These are phyloP conservation scores for Ceratocystis alfenasii DNA, from an alignment of 2,329 filamentous ascomycete genomes.

Conservation along the genomic window DNA sequence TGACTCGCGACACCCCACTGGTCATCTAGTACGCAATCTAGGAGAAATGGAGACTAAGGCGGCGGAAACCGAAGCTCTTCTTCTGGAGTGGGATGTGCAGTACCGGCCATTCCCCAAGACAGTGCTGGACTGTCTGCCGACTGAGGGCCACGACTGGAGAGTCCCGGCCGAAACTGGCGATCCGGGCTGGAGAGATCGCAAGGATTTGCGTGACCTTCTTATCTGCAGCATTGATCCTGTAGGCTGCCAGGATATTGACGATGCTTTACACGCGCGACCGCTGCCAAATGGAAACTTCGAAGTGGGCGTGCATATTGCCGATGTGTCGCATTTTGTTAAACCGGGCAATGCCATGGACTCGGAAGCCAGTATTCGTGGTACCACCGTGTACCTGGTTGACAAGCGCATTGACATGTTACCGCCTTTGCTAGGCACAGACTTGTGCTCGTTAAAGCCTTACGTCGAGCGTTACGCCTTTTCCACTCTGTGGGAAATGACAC, in stretches of 20 bases:
- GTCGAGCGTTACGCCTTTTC: slow-evolving; percentile 90
- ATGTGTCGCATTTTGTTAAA: slow-evolving; percentile 98
- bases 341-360: slow-evolving; percentile 94
- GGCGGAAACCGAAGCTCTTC: slow-evolving; percentile 89
- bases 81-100: slow-evolving; percentile 94
- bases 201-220: slow-evolving; percentile 71
- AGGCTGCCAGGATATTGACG: slow-evolving; percentile 95
- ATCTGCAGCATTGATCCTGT: slow-evolving; percentile 97
- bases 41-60: slow-evolving; percentile 92
- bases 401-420: slow-evolving; percentile 99
- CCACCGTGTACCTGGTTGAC: slow-evolving; percentile 93
- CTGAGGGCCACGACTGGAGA: slow-evolving; percentile 86
- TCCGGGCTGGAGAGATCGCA: slow-evolving; percentile 73
- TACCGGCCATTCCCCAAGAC: slow-evolving; percentile 95
- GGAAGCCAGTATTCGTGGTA: slow-evolving; percentile 86
- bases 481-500: slow-evolving; percentile 76
- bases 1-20: slow-evolving; percentile 81
- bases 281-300: slow-evolving; percentile 89
- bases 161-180: slow-evolving; percentile 71
- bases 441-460: slow-evolving; percentile 93
- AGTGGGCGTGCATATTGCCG: slow-evolving; percentile 95
- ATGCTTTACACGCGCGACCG: slow-evolving; percentile 76
- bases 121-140: slow-evolving; percentile 82
- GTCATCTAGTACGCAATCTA: slow-evolving; percentile 85
- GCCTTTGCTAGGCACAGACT: slow-evolving; percentile 84